Evolutionary conservation across 345 rosid species (phyloP).

Genomic region (Citrus glauca): DNA sequence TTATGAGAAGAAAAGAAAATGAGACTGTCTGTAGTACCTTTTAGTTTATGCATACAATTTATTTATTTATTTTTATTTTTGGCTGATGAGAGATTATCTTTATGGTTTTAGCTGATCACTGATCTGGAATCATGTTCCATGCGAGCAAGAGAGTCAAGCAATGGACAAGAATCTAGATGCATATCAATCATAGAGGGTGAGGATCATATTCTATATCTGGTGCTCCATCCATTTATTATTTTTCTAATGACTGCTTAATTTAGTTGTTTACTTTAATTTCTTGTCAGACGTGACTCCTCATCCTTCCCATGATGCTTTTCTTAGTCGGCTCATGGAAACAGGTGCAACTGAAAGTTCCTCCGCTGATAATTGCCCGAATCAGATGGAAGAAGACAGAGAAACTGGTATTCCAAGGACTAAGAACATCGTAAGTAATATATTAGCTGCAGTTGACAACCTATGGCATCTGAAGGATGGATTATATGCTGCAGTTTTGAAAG

Average conservation of each 20-base stretch:
- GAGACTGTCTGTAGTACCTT: neutral
- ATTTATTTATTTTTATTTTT: neutral
- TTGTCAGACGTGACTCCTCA: conserved; percentile 47
- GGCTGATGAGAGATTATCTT: conserved; percentile 17
- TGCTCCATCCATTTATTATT: neutral
- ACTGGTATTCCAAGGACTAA: conserved; percentile 36
- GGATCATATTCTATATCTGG: conserved; percentile 10
- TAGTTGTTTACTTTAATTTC: conserved; percentile 15
- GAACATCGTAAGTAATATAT: conserved; percentile 47
- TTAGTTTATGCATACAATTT: conserved; percentile 2
- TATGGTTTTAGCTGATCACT: conserved; percentile 48
- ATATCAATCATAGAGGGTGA: conserved; percentile 41
- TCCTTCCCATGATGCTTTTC: conserved; percentile 51
- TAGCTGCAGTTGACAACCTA: conserved; percentile 49
- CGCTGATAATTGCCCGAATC: conserved; percentile 34
- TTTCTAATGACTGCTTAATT: neutral
- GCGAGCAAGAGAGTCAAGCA: conserved; percentile 41
- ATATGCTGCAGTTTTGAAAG: conserved; percentile 45
- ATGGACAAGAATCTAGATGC: conserved; percentile 23
- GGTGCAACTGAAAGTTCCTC: conserved; percentile 93
- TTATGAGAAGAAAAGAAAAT: neutral
- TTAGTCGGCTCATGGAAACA: conserved; percentile 64
- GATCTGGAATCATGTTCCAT: conserved; percentile 59
- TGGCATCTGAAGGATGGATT: conserved; percentile 62
- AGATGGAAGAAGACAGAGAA: conserved; percentile 41